phyloP scores from a whole-genome alignment of 2,329 filamentous ascomycete species.

The Epichloe glyceriae region DNA sequence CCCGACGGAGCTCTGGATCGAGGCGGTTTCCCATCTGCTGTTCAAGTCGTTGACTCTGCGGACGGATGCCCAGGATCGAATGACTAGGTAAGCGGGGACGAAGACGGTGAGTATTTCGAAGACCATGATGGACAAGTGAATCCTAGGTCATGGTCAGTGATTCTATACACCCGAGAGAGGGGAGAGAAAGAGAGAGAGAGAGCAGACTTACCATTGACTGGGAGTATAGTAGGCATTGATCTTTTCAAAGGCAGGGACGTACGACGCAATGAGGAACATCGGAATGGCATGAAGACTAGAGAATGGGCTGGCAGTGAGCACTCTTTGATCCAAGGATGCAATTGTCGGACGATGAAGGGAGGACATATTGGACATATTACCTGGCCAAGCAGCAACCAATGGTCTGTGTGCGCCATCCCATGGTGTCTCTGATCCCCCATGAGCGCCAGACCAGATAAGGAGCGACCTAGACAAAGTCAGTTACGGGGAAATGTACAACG shows the following conservation, averaged over 20 bases:
- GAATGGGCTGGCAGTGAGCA: not conserved
- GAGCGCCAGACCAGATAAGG: slow-evolving; percentile 47
- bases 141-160: slow-evolving; percentile 10
- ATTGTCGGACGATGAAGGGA: not conserved
- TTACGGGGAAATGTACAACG: not conserved
- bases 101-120: slow-evolving; percentile 50
- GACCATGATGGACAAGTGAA: slow-evolving; percentile 42
- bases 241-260: slow-evolving; percentile 32
- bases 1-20: not conserved
- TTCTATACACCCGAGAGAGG: slow-evolving; percentile 5
- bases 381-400: slow-evolving; percentile 32
- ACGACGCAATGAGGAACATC: slow-evolving; percentile 48
- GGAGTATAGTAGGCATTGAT: slow-evolving; percentile 43
- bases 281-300: slow-evolving; percentile 47
- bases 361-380: slow-evolving; percentile 18
- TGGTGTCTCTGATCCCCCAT: slow-evolving; percentile 46
- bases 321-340: not conserved
- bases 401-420: slow-evolving; percentile 53
- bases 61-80: slow-evolving; percentile 22
- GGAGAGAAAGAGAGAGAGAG: slow-evolving; percentile 22
- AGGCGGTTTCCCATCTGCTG: slow-evolving; percentile 8
- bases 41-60: slow-evolving; percentile 14
- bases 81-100: slow-evolving; percentile 45
- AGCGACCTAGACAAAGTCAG: slow-evolving; percentile 27
- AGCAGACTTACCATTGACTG: slow-evolving; percentile 46